A percentile compares a stretch with the other conserved stretches of the same genome.
Conservation (phyloP, 2,329 filamentous ascomycete species). For the Pseudogymnoascus sp. region DNA sequence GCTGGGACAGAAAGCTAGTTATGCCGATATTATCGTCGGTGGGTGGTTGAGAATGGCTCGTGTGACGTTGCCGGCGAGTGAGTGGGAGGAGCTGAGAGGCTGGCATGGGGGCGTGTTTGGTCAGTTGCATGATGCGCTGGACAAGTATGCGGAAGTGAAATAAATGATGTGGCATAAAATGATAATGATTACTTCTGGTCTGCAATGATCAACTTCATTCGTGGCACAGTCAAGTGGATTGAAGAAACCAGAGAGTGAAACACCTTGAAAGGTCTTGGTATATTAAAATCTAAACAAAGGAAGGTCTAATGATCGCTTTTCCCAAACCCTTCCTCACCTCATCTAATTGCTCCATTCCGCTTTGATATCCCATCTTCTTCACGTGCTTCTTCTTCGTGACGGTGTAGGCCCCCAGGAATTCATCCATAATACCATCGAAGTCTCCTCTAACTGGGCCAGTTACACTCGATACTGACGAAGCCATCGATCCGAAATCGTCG, state of each 20-base stretch:
- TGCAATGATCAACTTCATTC: neutral
- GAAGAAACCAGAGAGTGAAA: neutral
- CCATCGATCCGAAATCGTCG: constrained; percentile 54
- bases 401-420: constrained; percentile 73
- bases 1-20: constrained; percentile 28
- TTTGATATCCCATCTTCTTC: constrained; percentile 75
- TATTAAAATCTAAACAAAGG: constrained; percentile 9
- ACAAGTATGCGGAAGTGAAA: constrained; percentile 13
- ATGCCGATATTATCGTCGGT: constrained; percentile 38
- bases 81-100: constrained; percentile 13
- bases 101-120: constrained; percentile 17
- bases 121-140: constrained; percentile 13
- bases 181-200: neutral
- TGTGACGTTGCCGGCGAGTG: constrained; percentile 10
- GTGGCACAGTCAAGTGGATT: neutral
- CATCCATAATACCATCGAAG: constrained; percentile 87
- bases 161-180: neutral
- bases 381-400: constrained; percentile 66
- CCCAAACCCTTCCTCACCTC: constrained; percentile 79
- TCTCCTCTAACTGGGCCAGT: constrained; percentile 64
- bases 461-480: constrained; percentile 63
- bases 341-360: constrained; percentile 81
- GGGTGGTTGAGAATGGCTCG: constrained; percentile 34
- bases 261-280: neutral
- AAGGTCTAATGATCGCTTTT: constrained; percentile 54